A percentile compares a stretch with the other conserved stretches of the same genome.
Evolutionary conservation across 352 stramenopile genomes (phyloP).

Genomic region (Phytophthora vignae): DNA sequence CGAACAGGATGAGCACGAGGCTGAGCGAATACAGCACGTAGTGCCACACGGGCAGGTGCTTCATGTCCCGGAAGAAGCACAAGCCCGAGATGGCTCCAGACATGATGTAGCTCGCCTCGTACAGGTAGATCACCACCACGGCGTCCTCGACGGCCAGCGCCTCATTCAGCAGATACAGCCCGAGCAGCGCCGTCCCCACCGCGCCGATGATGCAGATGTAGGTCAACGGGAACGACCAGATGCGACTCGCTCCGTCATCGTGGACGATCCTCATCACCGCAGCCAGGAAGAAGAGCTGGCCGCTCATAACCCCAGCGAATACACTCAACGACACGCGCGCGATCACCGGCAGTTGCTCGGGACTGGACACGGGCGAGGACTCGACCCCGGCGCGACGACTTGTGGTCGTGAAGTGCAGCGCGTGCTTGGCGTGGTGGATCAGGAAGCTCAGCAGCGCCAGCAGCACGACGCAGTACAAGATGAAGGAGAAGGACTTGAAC

Average conservation of each 20-base stretch:
- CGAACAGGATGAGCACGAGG: conserved; percentile 71
- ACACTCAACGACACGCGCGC: conserved; percentile 67
- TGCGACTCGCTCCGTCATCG: conserved; percentile 50
- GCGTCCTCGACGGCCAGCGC: conserved; percentile 85
- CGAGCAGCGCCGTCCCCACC: conserved; percentile 66
- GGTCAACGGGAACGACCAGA: conserved; percentile 67
- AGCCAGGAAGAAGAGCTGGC: conserved; percentile 83
- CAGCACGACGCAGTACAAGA: conserved; percentile 61
- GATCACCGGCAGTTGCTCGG: conserved; percentile 41
- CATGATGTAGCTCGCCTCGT: conserved; percentile 85
- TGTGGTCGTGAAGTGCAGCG: conserved; percentile 57
- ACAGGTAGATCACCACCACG: conserved; percentile 86
- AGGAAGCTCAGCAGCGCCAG: conserved; percentile 58
- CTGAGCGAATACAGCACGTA: conserved; percentile 82
- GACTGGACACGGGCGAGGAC: conserved; percentile 31
- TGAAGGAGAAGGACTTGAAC: conserved; percentile 71
- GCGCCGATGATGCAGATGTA: conserved; percentile 76
- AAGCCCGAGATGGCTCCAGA: conserved; percentile 75
- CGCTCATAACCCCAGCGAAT: conserved; percentile 74
- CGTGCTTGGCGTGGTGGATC: conserved; percentile 59
- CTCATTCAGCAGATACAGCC: conserved; percentile 79
- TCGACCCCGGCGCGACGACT: conserved; percentile 38
- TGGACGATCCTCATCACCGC: conserved; percentile 73
- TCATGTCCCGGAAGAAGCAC: conserved; percentile 87
- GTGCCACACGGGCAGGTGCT: conserved; percentile 64